Conservation (phyloP, 2,329 filamentous ascomycete species). For the Diaporthe capsici region DNA sequence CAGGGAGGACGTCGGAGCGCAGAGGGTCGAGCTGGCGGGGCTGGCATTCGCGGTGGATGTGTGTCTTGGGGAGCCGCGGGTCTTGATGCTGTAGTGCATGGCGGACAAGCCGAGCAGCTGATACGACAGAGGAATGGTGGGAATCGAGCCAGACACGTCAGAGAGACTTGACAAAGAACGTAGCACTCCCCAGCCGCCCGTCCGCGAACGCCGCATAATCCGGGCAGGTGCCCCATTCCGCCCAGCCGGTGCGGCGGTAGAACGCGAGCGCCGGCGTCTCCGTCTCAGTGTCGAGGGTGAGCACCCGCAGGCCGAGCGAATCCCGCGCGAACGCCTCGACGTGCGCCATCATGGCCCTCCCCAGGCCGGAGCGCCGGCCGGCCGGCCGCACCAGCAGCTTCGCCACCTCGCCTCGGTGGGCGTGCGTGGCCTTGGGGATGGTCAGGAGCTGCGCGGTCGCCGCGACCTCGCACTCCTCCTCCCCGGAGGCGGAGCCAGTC, state of each 20-base stretch:
- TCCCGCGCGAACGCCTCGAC: constrained; percentile 44
- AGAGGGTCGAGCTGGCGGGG: constrained; percentile 8
- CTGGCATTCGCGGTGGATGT: constrained; percentile 26
- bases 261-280: constrained; percentile 47
- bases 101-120: too few species aligned
- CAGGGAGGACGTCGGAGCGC: constrained; percentile 16
- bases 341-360: constrained; percentile 45
- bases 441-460: constrained; percentile 45
- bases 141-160: neutral
- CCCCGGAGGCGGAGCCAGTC: neutral
- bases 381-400: constrained; percentile 48
- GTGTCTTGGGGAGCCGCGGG: constrained; percentile 21
- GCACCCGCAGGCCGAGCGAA: constrained; percentile 43
- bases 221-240: constrained; percentile 49
- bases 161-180: constrained; percentile 45
- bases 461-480: constrained; percentile 38
- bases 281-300: constrained; percentile 48
- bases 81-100: constrained; percentile 11
- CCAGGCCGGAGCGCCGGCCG: constrained; percentile 44
- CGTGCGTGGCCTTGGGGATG: constrained; percentile 47
- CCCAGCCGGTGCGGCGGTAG: constrained; percentile 47
- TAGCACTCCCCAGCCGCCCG: constrained; percentile 42
- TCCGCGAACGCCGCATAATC: constrained; percentile 45
- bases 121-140: neutral
- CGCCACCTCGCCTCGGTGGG: constrained; percentile 47